A percentile compares a stretch with the other conserved stretches of the same genome.
Conservation (phyloP, 2,329 filamentous ascomycete genomes). For the Colletotrichum navitas region DNA sequence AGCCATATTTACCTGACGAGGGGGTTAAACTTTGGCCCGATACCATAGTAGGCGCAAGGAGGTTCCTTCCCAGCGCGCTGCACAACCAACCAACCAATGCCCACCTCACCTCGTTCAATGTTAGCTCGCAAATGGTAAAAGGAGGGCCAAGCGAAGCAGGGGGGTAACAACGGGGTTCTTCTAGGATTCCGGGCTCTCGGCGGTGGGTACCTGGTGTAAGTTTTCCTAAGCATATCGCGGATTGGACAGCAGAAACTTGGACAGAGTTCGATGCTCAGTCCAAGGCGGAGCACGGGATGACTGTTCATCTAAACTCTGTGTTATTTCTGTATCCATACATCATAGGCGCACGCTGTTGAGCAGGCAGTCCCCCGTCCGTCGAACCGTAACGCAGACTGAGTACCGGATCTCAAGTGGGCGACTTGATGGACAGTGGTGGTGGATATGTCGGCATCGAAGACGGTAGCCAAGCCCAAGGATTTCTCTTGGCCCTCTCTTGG, state of each 20-base stretch:
- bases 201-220: conserved; percentile 21
- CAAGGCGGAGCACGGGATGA: conserved; percentile 7
- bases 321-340: conserved; percentile 2
- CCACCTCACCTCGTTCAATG: neutral
- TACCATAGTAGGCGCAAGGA: conserved; percentile 1
- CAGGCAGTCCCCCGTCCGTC: neutral
- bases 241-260: conserved; percentile 3
- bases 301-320: conserved; percentile 11
- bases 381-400: neutral
- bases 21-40: no score
- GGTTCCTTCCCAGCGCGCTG: neutral
- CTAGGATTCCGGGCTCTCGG: conserved; percentile 33
- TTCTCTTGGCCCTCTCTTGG: conserved; percentile 42
- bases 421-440: conserved; percentile 11
- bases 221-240: conserved; percentile 15
- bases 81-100: neutral
- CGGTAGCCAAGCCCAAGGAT: conserved; percentile 24
- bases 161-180: conserved; percentile 13
- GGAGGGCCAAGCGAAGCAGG: neutral
- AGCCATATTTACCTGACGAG: no score
- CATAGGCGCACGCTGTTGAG: neutral
- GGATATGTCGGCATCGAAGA: conserved; percentile 36
- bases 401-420: neutral
- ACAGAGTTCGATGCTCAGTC: conserved; percentile 5
- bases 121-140: neutral